These are phyloP conservation scores for Aspergillus persii DNA, from an alignment of 2,329 filamentous ascomycete genomes.

Conservation along the genomic window DNA sequence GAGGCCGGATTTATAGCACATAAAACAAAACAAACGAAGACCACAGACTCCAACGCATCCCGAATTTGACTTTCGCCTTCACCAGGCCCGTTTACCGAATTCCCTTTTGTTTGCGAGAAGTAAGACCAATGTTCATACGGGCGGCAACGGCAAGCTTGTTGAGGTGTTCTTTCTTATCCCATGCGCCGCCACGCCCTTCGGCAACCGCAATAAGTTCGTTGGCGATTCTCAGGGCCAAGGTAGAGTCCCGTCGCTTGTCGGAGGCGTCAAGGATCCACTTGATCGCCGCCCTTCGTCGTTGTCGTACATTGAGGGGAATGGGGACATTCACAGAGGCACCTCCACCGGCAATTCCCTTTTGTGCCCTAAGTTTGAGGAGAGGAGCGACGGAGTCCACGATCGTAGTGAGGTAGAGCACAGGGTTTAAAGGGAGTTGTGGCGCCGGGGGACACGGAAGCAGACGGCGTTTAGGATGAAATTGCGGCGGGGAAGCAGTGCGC, in stretches of 20 bases:
- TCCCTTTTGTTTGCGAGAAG: background rate
- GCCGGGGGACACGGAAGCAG: conserved; percentile 69
- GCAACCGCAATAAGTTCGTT: conserved; percentile 85
- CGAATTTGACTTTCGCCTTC: background rate
- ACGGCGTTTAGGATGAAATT: conserved; percentile 63
- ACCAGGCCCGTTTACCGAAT: background rate
- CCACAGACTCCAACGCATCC: background rate
- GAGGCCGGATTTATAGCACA: background rate
- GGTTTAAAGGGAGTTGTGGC: conserved; percentile 80
- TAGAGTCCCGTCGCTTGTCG: conserved; percentile 69
- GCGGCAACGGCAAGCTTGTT: conserved; percentile 80
- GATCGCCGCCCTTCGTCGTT: conserved; percentile 75
- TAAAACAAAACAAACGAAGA: background rate
- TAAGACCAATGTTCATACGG: conserved; percentile 63
- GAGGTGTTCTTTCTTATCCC: conserved; percentile 74
- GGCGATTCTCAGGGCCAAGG: conserved; percentile 75
- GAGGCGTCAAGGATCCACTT: conserved; percentile 87
- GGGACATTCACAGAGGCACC: conserved; percentile 81
- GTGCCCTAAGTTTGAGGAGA: conserved; percentile 72
- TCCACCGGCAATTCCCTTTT: conserved; percentile 79
- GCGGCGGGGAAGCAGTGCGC: conserved; percentile 78
- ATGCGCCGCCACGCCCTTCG: conserved; percentile 78
- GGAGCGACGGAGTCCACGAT: conserved; percentile 93
- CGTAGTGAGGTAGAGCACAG: conserved; percentile 81
- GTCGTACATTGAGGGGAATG: conserved; percentile 68